Evolutionary conservation across 352 stramenopile genomes (phyloP).

Genomic region (Globisporangium lucens): DNA sequence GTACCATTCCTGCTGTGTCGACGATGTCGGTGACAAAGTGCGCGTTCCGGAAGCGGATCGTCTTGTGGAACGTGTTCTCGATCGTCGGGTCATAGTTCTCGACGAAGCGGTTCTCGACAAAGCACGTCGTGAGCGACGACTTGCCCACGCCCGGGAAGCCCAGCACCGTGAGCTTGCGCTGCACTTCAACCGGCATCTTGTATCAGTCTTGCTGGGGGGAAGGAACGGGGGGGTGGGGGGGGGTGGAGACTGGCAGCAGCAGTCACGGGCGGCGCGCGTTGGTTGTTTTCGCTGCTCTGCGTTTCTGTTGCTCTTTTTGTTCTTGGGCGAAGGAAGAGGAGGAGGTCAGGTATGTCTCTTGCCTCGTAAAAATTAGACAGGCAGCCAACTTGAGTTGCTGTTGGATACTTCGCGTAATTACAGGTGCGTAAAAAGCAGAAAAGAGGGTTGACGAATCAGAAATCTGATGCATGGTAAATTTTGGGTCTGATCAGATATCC

Average conservation of each 20-base stretch:
- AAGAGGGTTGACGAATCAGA: not conserved
- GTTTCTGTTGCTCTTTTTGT: not conserved
- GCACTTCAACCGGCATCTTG: conserved; percentile 89
- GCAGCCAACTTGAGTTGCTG: too few species aligned
- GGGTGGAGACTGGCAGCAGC: too few species aligned
- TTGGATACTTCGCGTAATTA: not conserved
- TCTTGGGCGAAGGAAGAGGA: not conserved
- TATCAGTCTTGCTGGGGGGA: not conserved
- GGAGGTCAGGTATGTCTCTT: not conserved
- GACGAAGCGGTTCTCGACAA: conserved; percentile 91
- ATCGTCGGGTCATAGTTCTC: conserved; percentile 96
- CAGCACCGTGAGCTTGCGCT: conserved; percentile 94
- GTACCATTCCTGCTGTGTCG: conserved; percentile 94
- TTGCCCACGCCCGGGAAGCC: conserved; percentile 95
- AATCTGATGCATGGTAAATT: not conserved
- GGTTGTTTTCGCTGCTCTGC: not conserved
- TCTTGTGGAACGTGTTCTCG: conserved; percentile 96
- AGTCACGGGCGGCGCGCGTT: not conserved
- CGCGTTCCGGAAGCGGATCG: conserved; percentile 94
- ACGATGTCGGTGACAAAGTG: conserved; percentile 97
- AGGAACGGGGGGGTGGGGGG: too few species aligned
- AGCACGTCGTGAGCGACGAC: conserved; percentile 93
- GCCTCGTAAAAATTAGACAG: not conserved
- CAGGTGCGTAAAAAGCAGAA: not conserved
- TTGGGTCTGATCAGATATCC: not conserved